Base-by-base conservation (phyloP, 2,329 filamentous ascomycete species). In the Triangularia verruculosa region DNA sequence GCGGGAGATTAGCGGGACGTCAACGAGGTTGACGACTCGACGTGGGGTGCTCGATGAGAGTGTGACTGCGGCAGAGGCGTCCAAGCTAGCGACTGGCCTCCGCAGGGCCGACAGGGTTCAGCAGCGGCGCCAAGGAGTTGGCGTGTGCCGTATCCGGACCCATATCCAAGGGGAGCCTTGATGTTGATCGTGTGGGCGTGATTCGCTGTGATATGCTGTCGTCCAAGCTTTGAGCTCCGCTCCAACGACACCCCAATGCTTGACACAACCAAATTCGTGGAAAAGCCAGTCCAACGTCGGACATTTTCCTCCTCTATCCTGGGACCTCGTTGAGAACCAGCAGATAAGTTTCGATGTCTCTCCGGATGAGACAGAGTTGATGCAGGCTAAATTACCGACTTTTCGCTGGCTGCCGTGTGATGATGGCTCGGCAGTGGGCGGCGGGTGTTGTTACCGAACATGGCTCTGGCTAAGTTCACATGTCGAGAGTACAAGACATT, bases 331-430 rank as follows among this genome's bases (percentile, higher is more conserved):
- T 39, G 34, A n/a, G 4, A 39, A 39, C 34, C 34, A n/a, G 15
- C 1, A 39, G 34, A n/a, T 39, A n/a, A 4, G 2, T n/a, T 39
- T 54, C 24, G 9, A 32, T 61, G 28, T 56, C 22, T 66, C 39
- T 62, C 62, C 62, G 61, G 32, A 52, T 66, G 67, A 67, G 67
- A 68, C 65, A 66, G 39, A 47, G 39, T 47, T 66, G 63, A 66
- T n/a, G 60, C 63, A 61, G 61, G 65, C 62, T 62, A 61, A 63
- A 65, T 51, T 59, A 52, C 51, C 53, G 39, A 54, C 53, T 20
- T 56, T 63, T 47, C 56, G 39, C n/a, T 47, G 20, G 51, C 34
- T 61, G 53, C 56, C 60, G 63, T 25, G 22, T 5, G 34, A n/a
- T 17, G 25, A 15, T 15, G n/a, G 51, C 51, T 25, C 51, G 34